phyloP scores from a whole-genome alignment of 1,284 basidiomycete genomes.

The Cryptococcus amylolentus region DNA sequence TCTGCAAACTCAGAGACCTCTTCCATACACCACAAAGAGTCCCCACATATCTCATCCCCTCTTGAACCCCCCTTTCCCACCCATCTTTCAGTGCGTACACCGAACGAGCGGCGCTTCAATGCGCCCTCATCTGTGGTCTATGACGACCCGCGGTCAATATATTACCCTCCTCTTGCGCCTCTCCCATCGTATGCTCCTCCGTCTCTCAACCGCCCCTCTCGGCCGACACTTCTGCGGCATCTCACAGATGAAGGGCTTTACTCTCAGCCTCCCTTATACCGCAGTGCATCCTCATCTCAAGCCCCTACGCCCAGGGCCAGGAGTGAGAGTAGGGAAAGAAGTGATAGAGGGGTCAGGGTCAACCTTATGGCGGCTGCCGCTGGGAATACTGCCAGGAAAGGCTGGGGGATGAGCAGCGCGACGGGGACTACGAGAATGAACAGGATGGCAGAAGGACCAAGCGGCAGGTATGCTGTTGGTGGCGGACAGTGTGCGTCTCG shows the following conservation, averaged over 20 bases:
- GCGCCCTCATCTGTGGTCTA: constrained; percentile 22
- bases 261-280: neutral
- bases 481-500: constrained; percentile 44
- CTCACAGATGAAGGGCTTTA: constrained; percentile 23
- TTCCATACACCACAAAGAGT: constrained; percentile 10
- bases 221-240: constrained; percentile 17
- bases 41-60: constrained; percentile 12
- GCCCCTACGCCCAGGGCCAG: constrained; percentile 10
- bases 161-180: constrained; percentile 14
- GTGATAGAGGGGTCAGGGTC: constrained; percentile 26
- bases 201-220: constrained; percentile 8
- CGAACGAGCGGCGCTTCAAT: constrained; percentile 1
- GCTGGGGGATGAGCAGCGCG: constrained; percentile 20
- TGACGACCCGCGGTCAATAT: constrained; percentile 38
- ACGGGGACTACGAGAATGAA: constrained; percentile 29
- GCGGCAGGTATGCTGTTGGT: constrained; percentile 42
- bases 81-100: neutral
- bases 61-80: constrained; percentile 13
- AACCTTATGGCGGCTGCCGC: constrained; percentile 26
- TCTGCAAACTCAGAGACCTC: constrained; percentile 11
- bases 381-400: constrained; percentile 8
- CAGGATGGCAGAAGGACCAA: constrained; percentile 43
- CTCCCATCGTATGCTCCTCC: neutral
- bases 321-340: constrained; percentile 7
- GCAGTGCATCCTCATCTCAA: constrained; percentile 2